These are phyloP conservation scores for Trichoderma breve DNA, from an alignment of 2,329 filamentous ascomycete species.

Conservation along the genomic window DNA sequence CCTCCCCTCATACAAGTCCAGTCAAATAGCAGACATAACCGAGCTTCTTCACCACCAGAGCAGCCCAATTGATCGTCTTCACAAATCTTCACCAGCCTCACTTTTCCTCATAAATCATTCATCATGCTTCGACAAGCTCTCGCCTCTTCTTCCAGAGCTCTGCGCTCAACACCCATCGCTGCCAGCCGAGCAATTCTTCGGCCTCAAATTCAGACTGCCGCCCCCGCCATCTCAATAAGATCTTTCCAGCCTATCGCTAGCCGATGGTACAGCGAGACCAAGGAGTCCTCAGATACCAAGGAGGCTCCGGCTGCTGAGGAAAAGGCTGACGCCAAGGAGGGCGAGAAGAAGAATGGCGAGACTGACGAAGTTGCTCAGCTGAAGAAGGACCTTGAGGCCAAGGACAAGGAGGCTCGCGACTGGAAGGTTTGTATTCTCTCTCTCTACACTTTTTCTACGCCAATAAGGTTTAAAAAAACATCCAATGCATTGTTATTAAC, in stretches of 20 bases:
- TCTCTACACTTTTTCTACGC: background rate
- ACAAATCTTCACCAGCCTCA: background rate
- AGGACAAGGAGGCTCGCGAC: slow-evolving; percentile 60
- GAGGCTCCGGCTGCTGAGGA: slow-evolving; percentile 33
- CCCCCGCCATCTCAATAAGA: slow-evolving; percentile 39
- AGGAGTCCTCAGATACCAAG: slow-evolving; percentile 34
- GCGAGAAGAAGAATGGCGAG: slow-evolving; percentile 32
- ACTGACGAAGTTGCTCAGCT: slow-evolving; percentile 42
- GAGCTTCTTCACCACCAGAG: background rate
- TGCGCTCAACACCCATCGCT: slow-evolving; percentile 41
- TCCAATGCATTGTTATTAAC: background rate
- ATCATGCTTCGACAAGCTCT: slow-evolving; percentile 49
- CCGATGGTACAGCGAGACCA: slow-evolving; percentile 52
- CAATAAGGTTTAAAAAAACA: background rate
- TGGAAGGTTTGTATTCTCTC: slow-evolving; percentile 67
- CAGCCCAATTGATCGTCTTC: background rate
- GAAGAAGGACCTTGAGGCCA: slow-evolving; percentile 53
- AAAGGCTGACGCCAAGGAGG: slow-evolving; percentile 27
- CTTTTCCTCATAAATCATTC: background rate
- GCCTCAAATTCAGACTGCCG: slow-evolving; percentile 38
- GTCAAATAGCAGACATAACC: background rate
- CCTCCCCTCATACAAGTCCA: slow-evolving; percentile 6
- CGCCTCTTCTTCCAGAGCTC: slow-evolving; percentile 43
- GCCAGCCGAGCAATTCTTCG: slow-evolving; percentile 37
- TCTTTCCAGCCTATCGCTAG: slow-evolving; percentile 35